Percentiles rank a stretch among this genome's conserved stretches.
Conservation (phyloP, 352 stramenopile genomes). For the Globisporangium solare region DNA sequence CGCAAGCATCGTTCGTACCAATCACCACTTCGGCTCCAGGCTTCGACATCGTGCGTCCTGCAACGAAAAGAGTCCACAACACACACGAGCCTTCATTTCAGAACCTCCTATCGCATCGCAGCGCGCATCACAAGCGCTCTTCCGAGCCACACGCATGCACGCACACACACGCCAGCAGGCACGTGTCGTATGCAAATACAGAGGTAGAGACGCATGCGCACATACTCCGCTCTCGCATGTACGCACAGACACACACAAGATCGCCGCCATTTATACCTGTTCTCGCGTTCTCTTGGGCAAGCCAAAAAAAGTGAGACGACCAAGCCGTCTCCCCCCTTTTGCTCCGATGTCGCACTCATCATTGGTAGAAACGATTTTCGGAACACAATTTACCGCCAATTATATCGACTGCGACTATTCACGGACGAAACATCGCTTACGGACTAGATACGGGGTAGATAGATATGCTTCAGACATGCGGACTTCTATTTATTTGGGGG, state of each 20-base stretch:
- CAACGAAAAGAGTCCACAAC: neutral
- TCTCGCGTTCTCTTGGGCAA: neutral
- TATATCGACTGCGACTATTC: too few relatives aligned
- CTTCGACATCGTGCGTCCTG: conserved; percentile 45
- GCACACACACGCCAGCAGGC: neutral
- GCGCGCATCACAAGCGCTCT: neutral
- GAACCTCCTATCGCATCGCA: too few relatives aligned
- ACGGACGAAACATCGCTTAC: neutral
- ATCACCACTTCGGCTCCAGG: conserved; percentile 78
- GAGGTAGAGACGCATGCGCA: too few relatives aligned
- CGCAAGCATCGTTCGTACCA: conserved; percentile 23
- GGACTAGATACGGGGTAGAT: too few relatives aligned
- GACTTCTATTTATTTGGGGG: too few relatives aligned
- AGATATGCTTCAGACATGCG: too few relatives aligned
- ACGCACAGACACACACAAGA: neutral
- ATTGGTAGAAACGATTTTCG: conserved; percentile 24
- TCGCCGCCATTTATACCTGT: too few relatives aligned
- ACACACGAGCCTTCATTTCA: too few relatives aligned
- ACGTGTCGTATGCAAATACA: neutral
- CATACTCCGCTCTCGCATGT: too few relatives aligned
- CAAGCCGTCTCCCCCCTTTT: neutral
- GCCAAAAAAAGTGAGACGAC: neutral
- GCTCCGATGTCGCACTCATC: neutral
- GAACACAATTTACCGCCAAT: neutral
- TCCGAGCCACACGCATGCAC: neutral